Evolutionary conservation across 768 basidiomycete genomes (phyloP).

Genomic region (Pleurotus pulmonarius): DNA sequence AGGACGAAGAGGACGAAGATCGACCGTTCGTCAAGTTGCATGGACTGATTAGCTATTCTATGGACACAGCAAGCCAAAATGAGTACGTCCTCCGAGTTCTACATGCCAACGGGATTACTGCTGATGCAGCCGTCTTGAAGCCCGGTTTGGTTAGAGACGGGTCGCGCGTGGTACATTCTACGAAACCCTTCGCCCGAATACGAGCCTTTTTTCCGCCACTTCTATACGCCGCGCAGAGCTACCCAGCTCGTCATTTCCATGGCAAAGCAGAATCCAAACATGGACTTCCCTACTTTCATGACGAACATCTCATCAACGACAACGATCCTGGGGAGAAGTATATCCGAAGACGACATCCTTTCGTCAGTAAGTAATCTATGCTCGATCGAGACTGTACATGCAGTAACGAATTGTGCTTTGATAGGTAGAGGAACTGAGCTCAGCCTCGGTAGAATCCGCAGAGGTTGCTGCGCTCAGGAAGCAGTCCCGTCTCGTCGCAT

Average conservation of each 20-base stretch:
- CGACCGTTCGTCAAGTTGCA: constrained; percentile 39
- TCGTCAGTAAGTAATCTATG: constrained; percentile 1
- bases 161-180: constrained; percentile 61
- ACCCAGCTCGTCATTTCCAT: constrained; percentile 44
- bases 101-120: too few relatives aligned
- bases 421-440: too few relatives aligned
- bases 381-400: not conserved
- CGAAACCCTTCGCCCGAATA: constrained; percentile 45
- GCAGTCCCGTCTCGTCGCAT: constrained; percentile 19
- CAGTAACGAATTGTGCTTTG: too few relatives aligned
- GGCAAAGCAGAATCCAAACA: constrained; percentile 25
- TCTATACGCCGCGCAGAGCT: constrained; percentile 47
- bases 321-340: not conserved
- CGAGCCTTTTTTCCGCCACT: constrained; percentile 35
- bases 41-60: constrained; percentile 40
- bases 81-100: constrained; percentile 39
- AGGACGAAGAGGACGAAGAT: constrained; percentile 42
- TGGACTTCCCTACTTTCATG: constrained; percentile 31
- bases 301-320: constrained; percentile 23
- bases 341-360: constrained; percentile 3
- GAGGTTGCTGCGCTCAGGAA: too few relatives aligned
- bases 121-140: constrained; percentile 26
- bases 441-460: too few relatives aligned
- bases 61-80: constrained; percentile 46
- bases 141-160: constrained; percentile 63